phyloP scores from a whole-genome alignment of 805 yeast genomes.

The Lipomyces starkeyi region DNA sequence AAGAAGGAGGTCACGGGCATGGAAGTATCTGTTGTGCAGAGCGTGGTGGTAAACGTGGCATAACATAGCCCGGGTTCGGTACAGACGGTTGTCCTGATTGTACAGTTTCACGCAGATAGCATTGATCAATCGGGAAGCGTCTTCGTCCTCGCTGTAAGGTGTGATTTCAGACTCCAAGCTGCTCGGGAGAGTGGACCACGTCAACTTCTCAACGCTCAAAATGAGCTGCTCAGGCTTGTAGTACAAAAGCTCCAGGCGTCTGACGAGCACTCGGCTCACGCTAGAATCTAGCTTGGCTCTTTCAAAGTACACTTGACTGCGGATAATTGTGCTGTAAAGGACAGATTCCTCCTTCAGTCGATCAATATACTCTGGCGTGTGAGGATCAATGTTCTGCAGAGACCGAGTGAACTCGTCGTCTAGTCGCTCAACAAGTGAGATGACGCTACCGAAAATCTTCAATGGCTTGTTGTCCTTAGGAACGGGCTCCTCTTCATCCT shows the following conservation, averaged over 20 bases:
- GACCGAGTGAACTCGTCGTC: constrained; percentile 93
- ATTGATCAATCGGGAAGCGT: constrained; percentile 64
- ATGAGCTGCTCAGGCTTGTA: constrained; percentile 85
- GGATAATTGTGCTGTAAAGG: constrained; percentile 75
- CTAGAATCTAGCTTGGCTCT: constrained; percentile 52
- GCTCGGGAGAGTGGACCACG: constrained; percentile 67
- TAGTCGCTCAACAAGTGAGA: constrained; percentile 86
- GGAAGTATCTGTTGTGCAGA: constrained; percentile 78
- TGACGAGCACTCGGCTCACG: constrained; percentile 69
- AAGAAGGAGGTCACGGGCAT: constrained; percentile 87
- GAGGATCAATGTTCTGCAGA: constrained; percentile 89
- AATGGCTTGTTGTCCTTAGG: constrained; percentile 53
- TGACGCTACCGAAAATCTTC: constrained; percentile 80
- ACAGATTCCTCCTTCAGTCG: constrained; percentile 85
- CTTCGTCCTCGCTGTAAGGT: constrained; percentile 48
- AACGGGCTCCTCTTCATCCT: constrained; percentile 50
- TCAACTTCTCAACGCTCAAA: constrained; percentile 66
- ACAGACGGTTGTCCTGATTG: constrained; percentile 67
- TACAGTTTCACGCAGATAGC: constrained; percentile 68
- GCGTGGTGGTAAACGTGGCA: constrained; percentile 90
- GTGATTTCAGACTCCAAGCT: constrained; percentile 46
- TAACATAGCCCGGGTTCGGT: constrained; percentile 83
- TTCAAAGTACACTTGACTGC: constrained; percentile 88
- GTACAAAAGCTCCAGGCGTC: constrained; percentile 91
- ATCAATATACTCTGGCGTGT: constrained; percentile 89